A percentile compares a stretch with the other conserved stretches of the same genome.
phyloP scores from a whole-genome alignment of 768 basidiomycete species.

The Boletus subparvulus region DNA sequence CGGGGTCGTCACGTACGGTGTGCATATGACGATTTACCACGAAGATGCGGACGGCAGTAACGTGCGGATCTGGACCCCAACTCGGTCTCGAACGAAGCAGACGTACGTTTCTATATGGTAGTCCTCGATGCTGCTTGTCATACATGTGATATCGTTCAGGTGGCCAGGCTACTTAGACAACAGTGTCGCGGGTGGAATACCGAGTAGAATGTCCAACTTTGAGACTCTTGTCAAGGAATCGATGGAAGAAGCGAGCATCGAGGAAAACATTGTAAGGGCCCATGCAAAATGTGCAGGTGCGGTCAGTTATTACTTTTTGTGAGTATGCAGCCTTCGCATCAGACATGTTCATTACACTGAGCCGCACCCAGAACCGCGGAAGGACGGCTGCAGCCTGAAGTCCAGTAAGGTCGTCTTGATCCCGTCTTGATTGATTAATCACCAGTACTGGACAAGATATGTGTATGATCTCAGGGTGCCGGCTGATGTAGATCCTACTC shows the following conservation, averaged over 20 bases:
- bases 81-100: slow-evolving; percentile 79
- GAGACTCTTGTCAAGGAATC: slow-evolving; percentile 87
- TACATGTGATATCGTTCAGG: slow-evolving; percentile 33
- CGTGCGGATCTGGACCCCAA: slow-evolving; percentile 83
- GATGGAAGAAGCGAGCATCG: slow-evolving; percentile 88
- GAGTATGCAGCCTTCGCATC: slow-evolving; percentile 6
- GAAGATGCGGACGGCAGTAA: slow-evolving; percentile 36
- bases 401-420: slow-evolving; percentile 54
- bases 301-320: slow-evolving; percentile 83
- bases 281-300: slow-evolving; percentile 63
- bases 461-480: slow-evolving; percentile 83
- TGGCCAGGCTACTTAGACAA: slow-evolving; percentile 91
- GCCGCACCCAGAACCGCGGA: slow-evolving; percentile 19
- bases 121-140: background rate
- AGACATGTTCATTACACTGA: background rate
- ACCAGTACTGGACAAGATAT: slow-evolving; percentile 50
- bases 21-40: slow-evolving; percentile 79
- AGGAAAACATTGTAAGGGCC: slow-evolving; percentile 58
- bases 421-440: background rate
- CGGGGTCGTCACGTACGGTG: slow-evolving; percentile 87
- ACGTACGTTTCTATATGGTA: slow-evolving; percentile 54
- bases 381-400: slow-evolving; percentile 80
- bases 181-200: slow-evolving; percentile 88
- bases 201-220: slow-evolving; percentile 69
- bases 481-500: slow-evolving; percentile 39